These are phyloP conservation scores for Cyberlindnera suaveolens DNA, from an alignment of 805 yeast species.

Conservation along the genomic window DNA sequence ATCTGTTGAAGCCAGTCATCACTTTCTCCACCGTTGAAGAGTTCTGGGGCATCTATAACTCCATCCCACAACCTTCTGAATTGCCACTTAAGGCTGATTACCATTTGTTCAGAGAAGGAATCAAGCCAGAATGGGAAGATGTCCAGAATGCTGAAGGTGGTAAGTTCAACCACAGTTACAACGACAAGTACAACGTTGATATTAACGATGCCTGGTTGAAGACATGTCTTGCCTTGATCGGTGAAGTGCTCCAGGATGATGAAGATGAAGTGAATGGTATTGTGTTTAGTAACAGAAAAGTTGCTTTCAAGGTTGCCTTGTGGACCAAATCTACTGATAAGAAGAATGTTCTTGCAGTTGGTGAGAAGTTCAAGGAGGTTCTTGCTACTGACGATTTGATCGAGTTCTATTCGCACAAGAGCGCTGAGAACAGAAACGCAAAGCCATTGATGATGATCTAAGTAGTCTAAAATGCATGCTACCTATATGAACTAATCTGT, in stretches of 20 bases:
- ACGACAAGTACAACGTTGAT: slow-evolving; percentile 47
- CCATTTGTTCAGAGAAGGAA: slow-evolving; percentile 88
- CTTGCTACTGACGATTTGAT: slow-evolving; percentile 72
- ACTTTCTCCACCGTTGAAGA: slow-evolving; percentile 94
- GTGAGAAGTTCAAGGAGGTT: slow-evolving; percentile 81
- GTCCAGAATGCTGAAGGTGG: slow-evolving; percentile 83
- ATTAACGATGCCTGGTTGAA: slow-evolving; percentile 92
- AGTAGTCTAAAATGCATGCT: neutral
- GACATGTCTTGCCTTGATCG: slow-evolving; percentile 82
- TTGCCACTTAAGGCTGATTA: slow-evolving; percentile 90
- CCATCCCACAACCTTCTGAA: slow-evolving; percentile 86
- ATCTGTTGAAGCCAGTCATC: slow-evolving; percentile 86
- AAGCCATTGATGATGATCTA: slow-evolving; percentile 24
- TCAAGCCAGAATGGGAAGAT: slow-evolving; percentile 99
- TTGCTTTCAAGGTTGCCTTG: slow-evolving; percentile 76
- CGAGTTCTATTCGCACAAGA: slow-evolving; percentile 66
- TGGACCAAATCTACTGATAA: slow-evolving; percentile 84
- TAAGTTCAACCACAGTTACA: slow-evolving; percentile 82
- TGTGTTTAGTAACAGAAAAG: slow-evolving; percentile 82
- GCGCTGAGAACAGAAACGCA: slow-evolving; percentile 21
- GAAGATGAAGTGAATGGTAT: slow-evolving; percentile 89
- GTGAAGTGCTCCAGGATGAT: slow-evolving; percentile 83
- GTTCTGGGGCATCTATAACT: slow-evolving; percentile 96
- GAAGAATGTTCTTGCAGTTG: slow-evolving; percentile 64
- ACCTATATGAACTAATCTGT: neutral